These are phyloP conservation scores for Clonostachys solani DNA, from an alignment of 2,329 filamentous ascomycete genomes.

Conservation along the genomic window DNA sequence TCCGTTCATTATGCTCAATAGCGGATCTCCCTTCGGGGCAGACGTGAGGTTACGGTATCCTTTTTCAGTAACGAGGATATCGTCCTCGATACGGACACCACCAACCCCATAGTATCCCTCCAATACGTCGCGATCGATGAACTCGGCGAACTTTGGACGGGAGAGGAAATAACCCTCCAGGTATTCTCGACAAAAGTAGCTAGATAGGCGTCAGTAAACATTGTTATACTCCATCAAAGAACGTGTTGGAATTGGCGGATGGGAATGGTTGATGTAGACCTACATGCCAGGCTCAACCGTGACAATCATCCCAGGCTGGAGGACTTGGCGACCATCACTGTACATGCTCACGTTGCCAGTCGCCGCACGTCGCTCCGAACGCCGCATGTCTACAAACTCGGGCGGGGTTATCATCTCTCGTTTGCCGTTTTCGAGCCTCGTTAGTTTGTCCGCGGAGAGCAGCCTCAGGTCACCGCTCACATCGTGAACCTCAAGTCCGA, in stretches of 20 bases:
- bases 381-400: constrained; percentile 20
- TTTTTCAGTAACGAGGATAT: constrained; percentile 72
- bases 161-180: constrained; percentile 66
- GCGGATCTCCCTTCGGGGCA: constrained; percentile 71
- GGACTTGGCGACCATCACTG: constrained; percentile 19
- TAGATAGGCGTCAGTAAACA: constrained; percentile 14
- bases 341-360: not conserved
- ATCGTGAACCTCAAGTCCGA: constrained; percentile 64
- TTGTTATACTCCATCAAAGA: not conserved
- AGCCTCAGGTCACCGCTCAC: constrained; percentile 37
- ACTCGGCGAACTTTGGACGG: constrained; percentile 52
- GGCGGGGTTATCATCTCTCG: constrained; percentile 32
- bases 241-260: not conserved
- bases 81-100: constrained; percentile 90
- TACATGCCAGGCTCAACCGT: constrained; percentile 75
- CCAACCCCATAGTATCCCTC: constrained; percentile 73
- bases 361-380: constrained; percentile 10
- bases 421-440: constrained; percentile 28
- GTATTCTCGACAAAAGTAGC: constrained; percentile 73
- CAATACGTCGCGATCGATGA: constrained; percentile 61
- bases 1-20: constrained; percentile 57
- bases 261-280: constrained; percentile 13
- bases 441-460: constrained; percentile 4
- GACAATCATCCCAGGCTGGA: constrained; percentile 63
- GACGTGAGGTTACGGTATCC: constrained; percentile 79